phyloP scores from a whole-genome alignment of 495 filamentous ascomycete species.

The Neurospora sp. region DNA sequence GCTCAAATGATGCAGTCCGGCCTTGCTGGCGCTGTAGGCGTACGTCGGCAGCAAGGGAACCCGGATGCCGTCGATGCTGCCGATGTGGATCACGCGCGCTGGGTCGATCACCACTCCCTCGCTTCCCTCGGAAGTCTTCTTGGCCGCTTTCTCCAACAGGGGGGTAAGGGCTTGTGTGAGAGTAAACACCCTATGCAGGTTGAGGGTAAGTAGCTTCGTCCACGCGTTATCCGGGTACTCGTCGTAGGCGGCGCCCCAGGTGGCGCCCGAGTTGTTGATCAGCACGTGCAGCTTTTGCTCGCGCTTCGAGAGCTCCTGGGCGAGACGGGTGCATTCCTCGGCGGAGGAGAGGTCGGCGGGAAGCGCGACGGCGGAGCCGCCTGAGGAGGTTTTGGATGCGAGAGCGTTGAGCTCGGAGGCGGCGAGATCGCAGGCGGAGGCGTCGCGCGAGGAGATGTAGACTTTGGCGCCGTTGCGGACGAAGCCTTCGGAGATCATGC shows the following conservation, averaged over 20 bases:
- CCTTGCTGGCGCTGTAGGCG: constrained; percentile 67
- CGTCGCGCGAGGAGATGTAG: constrained; percentile 68
- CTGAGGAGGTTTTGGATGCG: background rate
- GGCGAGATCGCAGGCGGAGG: constrained; percentile 22
- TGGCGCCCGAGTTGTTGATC: constrained; percentile 74
- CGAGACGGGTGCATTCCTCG: constrained; percentile 50
- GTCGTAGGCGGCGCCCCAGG: constrained; percentile 62
- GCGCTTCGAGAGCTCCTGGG: constrained; percentile 46
- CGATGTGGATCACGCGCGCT: constrained; percentile 69
- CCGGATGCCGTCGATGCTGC: constrained; percentile 61
- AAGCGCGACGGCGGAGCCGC: constrained; percentile 23
- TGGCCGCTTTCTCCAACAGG: constrained; percentile 43
- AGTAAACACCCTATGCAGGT: constrained; percentile 72
- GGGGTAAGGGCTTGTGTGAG: constrained; percentile 65
- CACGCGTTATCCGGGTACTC: constrained; percentile 64
- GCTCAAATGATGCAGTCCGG: constrained; percentile 62
- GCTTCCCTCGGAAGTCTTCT: constrained; percentile 25
- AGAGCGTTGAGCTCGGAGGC: constrained; percentile 18
- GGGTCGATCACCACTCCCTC: constrained; percentile 19
- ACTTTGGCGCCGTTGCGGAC: constrained; percentile 71
- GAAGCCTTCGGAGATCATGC: constrained; percentile 76
- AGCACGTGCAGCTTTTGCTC: constrained; percentile 62
- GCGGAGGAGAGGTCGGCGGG: constrained; percentile 27
- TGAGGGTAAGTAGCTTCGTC: constrained; percentile 66
- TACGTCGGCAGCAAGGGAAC: constrained; percentile 65